phyloP scores from a whole-genome alignment of 2,329 filamentous ascomycete genomes.

The Mycosphaerelloides madeirae region DNA sequence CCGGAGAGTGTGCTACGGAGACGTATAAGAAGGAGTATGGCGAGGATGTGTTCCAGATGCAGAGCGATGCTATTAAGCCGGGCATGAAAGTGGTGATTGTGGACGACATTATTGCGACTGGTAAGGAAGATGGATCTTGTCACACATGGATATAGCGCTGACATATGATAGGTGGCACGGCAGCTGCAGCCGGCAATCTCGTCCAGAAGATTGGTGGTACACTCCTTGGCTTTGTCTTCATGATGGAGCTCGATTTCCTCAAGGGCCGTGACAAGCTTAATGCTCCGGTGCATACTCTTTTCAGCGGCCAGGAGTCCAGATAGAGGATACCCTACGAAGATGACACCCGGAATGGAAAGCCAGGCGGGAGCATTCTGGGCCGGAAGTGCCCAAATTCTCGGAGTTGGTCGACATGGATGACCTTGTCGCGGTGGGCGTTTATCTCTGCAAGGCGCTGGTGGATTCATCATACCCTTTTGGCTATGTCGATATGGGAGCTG shows the following conservation, averaged over 20 bases:
- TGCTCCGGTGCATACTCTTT: conserved; percentile 75
- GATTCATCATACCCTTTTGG: no score
- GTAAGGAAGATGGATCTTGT: conserved; percentile 63
- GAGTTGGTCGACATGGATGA: no score
- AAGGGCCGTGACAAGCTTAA: conserved; percentile 87
- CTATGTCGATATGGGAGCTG: no score
- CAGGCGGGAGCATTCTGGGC: no score
- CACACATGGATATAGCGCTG: no score
- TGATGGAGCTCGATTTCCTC: conserved; percentile 90
- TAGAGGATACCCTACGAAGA: no score
- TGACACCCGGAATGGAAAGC: no score
- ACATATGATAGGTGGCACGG: conserved; percentile 70
- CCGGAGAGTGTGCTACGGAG: conserved; percentile 79
- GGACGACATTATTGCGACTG: conserved; percentile 97
- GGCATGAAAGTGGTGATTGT: conserved; percentile 90
- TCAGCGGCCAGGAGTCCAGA: conserved; percentile 55
- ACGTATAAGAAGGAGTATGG: conserved; percentile 95
- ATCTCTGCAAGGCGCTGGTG: no score
- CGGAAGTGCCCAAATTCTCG: no score
- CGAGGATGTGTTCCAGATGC: conserved; percentile 92
- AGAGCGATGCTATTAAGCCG: conserved; percentile 74
- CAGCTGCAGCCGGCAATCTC: conserved; percentile 78
- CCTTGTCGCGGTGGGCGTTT: no score
- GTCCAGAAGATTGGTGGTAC: conserved; percentile 79
- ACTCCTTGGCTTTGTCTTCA: conserved; percentile 88